Evolutionary conservation across 2,329 filamentous ascomycete genomes (phyloP), one percentile per base, ranked within the genome.

Genomic region (Pyricularia pennisetigena): DNA sequence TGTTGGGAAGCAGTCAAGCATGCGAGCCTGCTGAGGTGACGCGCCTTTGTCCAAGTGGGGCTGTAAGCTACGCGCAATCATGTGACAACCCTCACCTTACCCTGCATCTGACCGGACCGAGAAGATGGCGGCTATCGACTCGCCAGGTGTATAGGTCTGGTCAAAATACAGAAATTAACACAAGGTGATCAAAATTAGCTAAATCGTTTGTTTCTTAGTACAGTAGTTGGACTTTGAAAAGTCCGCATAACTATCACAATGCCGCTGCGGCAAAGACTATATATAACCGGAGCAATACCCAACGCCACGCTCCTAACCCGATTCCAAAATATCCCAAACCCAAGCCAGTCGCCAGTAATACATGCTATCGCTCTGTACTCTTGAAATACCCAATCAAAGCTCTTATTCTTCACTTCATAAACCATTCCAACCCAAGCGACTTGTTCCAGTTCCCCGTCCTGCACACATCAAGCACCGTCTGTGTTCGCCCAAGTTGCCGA

Each of bases 401-500:
- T 8, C 0, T 14, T 61, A 10, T 12, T 24, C 57, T 24, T 24
- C 8, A 14, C 1, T 62, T 20, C 29, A 62, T 28, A 62, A 20
- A 0, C 59, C 59, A 20, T 62, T 62, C 59, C 59, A 62, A 12
- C 65, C 41, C 16, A 26, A 29, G 7, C 24, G 30, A 49, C 65
- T 30, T 2, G 35, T 29, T 14, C 35, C 65, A 23, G 14, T 49
- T 4, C 24, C 35, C 14, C 65, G 41, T 9, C 81, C 81, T 0
- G 84, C 83, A 72, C 86, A 88, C 4, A 74, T 76, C 62, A 88
- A 71, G 71, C 86, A 88, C 59, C 80, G 77, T 69, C 83, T 79
- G 71, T 84, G 78, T 70, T 84, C 81, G 3, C 85, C 85, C 0
- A 88, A 76, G 70, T 86, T 85, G 70, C 83, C 86, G 59, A 88